Conservation (phyloP, 208 protist genomes). For the Leishmania guyanensis region DNA sequence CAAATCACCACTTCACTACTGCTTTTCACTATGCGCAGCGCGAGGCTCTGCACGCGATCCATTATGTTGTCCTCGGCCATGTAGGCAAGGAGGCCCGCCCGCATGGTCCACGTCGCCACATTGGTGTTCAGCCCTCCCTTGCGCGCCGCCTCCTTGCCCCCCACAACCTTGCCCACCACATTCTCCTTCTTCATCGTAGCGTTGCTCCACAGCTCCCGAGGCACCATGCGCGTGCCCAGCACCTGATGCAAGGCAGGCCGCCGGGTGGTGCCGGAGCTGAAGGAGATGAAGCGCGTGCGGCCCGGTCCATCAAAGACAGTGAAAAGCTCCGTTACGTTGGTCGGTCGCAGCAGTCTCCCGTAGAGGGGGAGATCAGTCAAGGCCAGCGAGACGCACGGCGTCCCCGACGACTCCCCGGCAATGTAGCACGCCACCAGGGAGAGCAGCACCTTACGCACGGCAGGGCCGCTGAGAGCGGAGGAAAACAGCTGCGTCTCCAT, state of each 20-base stretch:
- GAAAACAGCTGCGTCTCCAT: conserved; percentile 25
- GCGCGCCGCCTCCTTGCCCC: conserved; percentile 8
- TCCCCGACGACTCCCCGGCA: conserved; percentile 30
- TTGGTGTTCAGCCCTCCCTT: background rate
- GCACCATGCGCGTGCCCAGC: conserved; percentile 21
- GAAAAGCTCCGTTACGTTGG: conserved; percentile 24
- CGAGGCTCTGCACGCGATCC: conserved; percentile 14
- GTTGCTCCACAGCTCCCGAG: conserved; percentile 43
- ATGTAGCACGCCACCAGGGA: conserved; percentile 25
- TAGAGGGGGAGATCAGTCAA: conserved; percentile 38
- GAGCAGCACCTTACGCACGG: conserved; percentile 38
- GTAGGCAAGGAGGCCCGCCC: conserved; percentile 20
- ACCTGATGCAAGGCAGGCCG: conserved; percentile 21
- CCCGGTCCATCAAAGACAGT: conserved; percentile 37
- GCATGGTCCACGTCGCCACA: conserved; percentile 22
- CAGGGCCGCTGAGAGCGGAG: conserved; percentile 16
- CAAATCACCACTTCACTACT: conserved; percentile 44
- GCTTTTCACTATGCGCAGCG: conserved; percentile 28
- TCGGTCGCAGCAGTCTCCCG: conserved; percentile 32
- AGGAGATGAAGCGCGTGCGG: conserved; percentile 37
- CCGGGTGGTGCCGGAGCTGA: conserved; percentile 25
- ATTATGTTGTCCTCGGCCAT: conserved; percentile 22
- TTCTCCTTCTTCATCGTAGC: background rate
- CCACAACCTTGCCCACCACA: conserved; percentile 31
- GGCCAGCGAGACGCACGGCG: conserved; percentile 38